Evolutionary conservation across 164 flowering plant species (phyloP).

Genomic region (Tetracentron sinense): DNA sequence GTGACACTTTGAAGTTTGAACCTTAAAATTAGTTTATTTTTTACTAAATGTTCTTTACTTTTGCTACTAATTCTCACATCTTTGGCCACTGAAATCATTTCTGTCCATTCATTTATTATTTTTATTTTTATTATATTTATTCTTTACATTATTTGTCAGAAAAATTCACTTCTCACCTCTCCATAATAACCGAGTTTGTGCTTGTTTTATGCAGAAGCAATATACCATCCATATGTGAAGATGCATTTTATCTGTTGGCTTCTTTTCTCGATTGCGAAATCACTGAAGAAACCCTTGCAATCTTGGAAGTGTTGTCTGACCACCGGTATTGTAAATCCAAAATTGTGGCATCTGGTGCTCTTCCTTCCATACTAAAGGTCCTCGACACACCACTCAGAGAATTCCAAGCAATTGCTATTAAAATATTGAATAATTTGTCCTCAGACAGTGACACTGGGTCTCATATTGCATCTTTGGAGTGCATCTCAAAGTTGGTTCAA

Average conservation of each 20-base stretch:
- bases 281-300: conserved; percentile 44
- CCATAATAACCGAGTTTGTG: not conserved
- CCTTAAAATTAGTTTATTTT: not conserved
- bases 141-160: not conserved
- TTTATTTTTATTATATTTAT: too few relatives aligned
- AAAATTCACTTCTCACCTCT: not conserved
- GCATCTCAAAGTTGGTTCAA: conserved; percentile 51
- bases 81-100: not conserved
- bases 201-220: conserved; percentile 36
- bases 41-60: not conserved
- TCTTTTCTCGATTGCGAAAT: conserved; percentile 51
- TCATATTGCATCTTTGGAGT: conserved; percentile 28
- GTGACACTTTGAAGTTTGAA: not conserved
- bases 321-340: conserved; percentile 27
- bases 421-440: conserved; percentile 48
- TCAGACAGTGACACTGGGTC: conserved; percentile 29
- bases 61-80: not conserved
- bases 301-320: conserved; percentile 45
- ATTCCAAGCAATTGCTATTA: conserved; percentile 36
- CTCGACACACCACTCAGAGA: conserved; percentile 36
- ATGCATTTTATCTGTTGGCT: conserved; percentile 40
- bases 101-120: not conserved
- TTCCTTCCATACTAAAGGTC: conserved; percentile 37
- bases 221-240: conserved; percentile 33
- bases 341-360: conserved; percentile 46